A percentile compares a stretch with the other conserved stretches of the same genome.
Evolutionary conservation across 495 filamentous ascomycete genomes (phyloP).

Genomic region (Melanomma pulvis-pyrius): DNA sequence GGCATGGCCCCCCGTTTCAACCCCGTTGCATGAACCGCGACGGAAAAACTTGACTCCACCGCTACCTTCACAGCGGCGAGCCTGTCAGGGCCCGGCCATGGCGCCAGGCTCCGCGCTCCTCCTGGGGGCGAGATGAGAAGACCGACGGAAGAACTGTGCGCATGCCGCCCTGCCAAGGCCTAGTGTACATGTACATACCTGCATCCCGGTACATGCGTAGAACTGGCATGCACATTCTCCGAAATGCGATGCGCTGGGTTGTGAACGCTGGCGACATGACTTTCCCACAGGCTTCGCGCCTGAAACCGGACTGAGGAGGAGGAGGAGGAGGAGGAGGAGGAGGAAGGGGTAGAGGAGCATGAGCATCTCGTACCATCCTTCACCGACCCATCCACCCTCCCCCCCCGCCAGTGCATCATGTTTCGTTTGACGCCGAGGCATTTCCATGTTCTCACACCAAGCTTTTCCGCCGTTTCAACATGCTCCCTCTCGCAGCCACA

Average conservation of each 20-base stretch:
- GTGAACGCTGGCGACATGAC: no score
- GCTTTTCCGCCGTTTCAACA: slow-evolving; percentile 21
- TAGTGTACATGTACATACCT: neutral
- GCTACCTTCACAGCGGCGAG: neutral
- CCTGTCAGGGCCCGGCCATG: neutral
- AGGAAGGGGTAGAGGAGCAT: neutral
- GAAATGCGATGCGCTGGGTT: neutral
- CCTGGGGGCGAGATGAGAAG: slow-evolving; percentile 6
- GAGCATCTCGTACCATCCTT: neutral
- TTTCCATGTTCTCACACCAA: neutral
- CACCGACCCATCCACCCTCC: no score
- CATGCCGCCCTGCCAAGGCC: neutral
- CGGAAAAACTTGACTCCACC: slow-evolving; percentile 17
- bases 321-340: no score
- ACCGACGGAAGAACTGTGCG: neutral
- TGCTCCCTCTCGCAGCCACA: neutral
- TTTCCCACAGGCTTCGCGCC: no score
- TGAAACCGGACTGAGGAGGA: no score
- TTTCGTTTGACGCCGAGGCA: slow-evolving; percentile 33
- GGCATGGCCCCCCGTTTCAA: slow-evolving; percentile 5
- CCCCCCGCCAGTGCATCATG: slow-evolving; percentile 21
- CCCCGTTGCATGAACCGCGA: neutral
- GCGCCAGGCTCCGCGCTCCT: neutral
- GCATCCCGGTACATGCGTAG: no score
- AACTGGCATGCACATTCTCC: neutral